Conservation (phyloP, 441 rosid genomes). For the Brassica balearica region DNA sequence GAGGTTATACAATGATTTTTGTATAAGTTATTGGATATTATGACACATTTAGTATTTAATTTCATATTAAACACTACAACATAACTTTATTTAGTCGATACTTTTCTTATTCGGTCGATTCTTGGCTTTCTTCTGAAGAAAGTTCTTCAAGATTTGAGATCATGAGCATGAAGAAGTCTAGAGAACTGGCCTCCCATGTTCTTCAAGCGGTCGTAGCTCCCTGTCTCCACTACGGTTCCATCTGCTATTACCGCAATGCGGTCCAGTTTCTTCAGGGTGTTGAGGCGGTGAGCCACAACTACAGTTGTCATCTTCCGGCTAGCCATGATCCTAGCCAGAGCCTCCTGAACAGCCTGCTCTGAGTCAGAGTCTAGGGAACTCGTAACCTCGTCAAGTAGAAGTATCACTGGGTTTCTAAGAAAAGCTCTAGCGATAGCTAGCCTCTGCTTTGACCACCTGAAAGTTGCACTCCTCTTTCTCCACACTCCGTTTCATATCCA, state of each 20-base stretch:
- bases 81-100: background rate
- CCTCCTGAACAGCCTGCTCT: slow-evolving; percentile 80
- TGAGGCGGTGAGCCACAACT: slow-evolving; percentile 83
- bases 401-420: slow-evolving; percentile 61
- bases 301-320: slow-evolving; percentile 61
- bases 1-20: background rate
- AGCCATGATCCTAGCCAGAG: slow-evolving; percentile 75
- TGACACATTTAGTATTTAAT: background rate
- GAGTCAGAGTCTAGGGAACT: slow-evolving; percentile 86
- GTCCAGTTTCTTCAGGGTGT: slow-evolving; percentile 67
- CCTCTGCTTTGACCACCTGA: slow-evolving; percentile 91
- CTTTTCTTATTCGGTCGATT: background rate
- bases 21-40: background rate
- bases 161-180: slow-evolving; percentile 48
- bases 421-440: slow-evolving; percentile 86
- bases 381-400: slow-evolving; percentile 84
- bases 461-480: slow-evolving; percentile 87
- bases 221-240: slow-evolving; percentile 73
- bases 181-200: slow-evolving; percentile 68
- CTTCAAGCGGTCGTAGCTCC: slow-evolving; percentile 64
- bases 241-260: slow-evolving; percentile 69
- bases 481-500: slow-evolving; percentile 81
- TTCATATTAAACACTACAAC: slow-evolving; percentile 1
- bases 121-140: background rate
- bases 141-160: slow-evolving; percentile 23